Evolutionary conservation across 345 rosid species (phyloP).

Genomic region (Citrus sp.): DNA sequence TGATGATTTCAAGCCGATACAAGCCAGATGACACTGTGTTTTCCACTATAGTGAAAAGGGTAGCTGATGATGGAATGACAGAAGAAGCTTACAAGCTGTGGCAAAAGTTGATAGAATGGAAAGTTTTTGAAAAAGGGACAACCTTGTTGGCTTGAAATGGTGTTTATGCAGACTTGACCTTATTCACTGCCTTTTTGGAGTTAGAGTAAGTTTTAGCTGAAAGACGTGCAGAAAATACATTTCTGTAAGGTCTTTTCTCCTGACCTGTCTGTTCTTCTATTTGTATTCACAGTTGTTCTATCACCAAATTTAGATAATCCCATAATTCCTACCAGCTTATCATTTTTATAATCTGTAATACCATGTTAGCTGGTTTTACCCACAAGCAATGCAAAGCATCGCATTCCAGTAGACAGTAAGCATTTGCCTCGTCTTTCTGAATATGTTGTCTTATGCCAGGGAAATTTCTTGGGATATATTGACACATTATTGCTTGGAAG

Average conservation of each 20-base stretch:
- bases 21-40: conserved; percentile 49
- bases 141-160: conserved; percentile 1
- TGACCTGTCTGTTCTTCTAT: not conserved
- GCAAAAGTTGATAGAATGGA: conserved; percentile 43
- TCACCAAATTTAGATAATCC: not conserved
- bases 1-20: conserved; percentile 51
- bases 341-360: not conserved
- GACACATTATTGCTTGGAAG: not conserved
- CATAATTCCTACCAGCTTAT: not conserved
- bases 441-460: not conserved
- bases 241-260: not conserved
- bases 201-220: not conserved
- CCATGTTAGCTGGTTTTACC: not conserved
- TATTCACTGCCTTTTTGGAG: not conserved
- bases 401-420: not conserved
- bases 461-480: not conserved
- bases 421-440: not conserved
- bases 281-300: not conserved
- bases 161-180: not conserved
- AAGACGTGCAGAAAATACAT: conserved; percentile 1
- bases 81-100: conserved; percentile 56
- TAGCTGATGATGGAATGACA: conserved; percentile 61
- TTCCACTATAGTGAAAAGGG: conserved; percentile 39
- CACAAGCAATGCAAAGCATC: too few species aligned
- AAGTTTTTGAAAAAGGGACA: conserved; percentile 27